Base-by-base conservation (phyloP, 768 basidiomycete species). In the Termitomyces sp. region DNA sequence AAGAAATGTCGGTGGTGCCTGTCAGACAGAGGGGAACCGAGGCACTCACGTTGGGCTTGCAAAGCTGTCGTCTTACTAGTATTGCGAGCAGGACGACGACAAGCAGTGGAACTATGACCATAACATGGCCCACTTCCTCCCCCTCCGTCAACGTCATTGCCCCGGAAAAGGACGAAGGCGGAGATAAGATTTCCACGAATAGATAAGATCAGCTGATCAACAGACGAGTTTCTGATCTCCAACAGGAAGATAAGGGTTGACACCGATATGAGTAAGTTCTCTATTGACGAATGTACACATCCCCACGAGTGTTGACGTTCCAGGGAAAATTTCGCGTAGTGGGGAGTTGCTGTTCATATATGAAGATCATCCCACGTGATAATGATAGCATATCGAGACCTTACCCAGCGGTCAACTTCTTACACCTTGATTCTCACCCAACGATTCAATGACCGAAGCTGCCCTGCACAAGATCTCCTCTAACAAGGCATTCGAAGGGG, bases 401-500 rank as follows among this genome's bases (percentile, higher is more conserved):
- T 27, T 28, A 23, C 54, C 32, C 25, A 34, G 8, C 11, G 37
- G 47, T n/a, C 16, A n/a, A 41, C 35, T 52, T 35, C 52, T 47
- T 42, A 21, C 46, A 46, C 49, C 30, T 51, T 16, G 23, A 56
- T 40, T 12, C 39, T n/a, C 40, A 37, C 42, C 47, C 16, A 30
- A 42, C 49, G 21, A 21, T 23, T 23, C 43, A 40, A 64, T 64
- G 63, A 40, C 61, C 25, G 55, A 62, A 40, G 45, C 40, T 39
- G 42, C 43, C 12, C 57, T 94, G 61, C 82, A 89, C 62, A 82
- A 85, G 67, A 59, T 94, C 17, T 88, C 91, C 1, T 77, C 82
- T 10, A 93, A 84, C 80, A 88, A 88, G 70, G 79, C 84, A 11
- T 96, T 88, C 59, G 87, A 81, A 56, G 97, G 96, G 23, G 80